Percentiles rank a stretch among this genome's conserved stretches.
These are phyloP conservation scores for Cetradonia linearis DNA, from an alignment of 495 filamentous ascomycete genomes.

Conservation along the genomic window DNA sequence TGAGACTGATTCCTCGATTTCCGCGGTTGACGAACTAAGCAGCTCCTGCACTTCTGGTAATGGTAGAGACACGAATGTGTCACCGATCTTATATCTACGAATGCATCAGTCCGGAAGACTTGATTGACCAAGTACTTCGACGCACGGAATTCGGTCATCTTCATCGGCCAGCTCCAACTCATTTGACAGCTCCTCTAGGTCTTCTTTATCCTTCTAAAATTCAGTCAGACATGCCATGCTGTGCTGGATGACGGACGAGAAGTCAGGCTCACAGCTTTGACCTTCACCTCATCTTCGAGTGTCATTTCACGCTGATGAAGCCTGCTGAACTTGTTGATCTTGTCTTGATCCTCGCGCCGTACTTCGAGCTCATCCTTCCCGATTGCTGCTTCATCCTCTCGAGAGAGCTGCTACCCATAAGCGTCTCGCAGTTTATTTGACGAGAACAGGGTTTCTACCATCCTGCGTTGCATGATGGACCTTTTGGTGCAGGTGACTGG, in stretches of 20 bases:
- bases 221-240: conserved; percentile 20
- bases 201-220: conserved; percentile 90
- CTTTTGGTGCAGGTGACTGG: too few relatives aligned
- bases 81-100: conserved; percentile 85
- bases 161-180: conserved; percentile 95
- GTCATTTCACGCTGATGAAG: conserved; percentile 74
- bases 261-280: conserved; percentile 56
- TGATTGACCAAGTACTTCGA: conserved; percentile 10
- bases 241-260: neutral
- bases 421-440: neutral
- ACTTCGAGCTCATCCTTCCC: conserved; percentile 78
- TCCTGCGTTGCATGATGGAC: conserved; percentile 22
- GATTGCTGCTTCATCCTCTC: conserved; percentile 71
- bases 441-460: conserved; percentile 15
- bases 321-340: conserved; percentile 95
- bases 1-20: conserved; percentile 64
- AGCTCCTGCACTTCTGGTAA: conserved; percentile 75
- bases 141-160: conserved; percentile 82
- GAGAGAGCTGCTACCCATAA: conserved; percentile 56
- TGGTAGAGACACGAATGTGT: conserved; percentile 82
- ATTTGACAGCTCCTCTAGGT: conserved; percentile 80
- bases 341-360: conserved; percentile 91
- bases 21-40: conserved; percentile 57
- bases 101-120: conserved; percentile 12
- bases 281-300: conserved; percentile 72